Evolutionary conservation across 352 stramenopile genomes (phyloP).

Genomic region (Pseudoperonospora humuli): DNA sequence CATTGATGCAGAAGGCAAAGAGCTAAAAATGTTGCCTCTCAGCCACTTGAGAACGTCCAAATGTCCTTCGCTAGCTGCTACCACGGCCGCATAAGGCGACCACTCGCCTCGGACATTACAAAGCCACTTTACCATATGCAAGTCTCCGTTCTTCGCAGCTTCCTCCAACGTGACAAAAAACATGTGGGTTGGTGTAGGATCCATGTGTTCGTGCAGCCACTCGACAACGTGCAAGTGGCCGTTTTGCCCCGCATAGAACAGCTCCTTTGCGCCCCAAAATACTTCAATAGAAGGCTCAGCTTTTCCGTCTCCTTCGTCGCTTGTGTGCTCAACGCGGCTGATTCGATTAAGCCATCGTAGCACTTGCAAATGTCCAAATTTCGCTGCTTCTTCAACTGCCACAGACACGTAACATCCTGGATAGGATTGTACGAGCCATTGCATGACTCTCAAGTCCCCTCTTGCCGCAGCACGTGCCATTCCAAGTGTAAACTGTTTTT

Average conservation of each 20-base stretch:
- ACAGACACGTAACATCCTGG: constrained; percentile 26
- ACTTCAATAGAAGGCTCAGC: constrained; percentile 3
- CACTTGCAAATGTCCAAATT: constrained; percentile 25
- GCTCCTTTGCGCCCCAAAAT: constrained; percentile 29
- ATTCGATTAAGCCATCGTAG: constrained; percentile 26
- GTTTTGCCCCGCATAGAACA: constrained; percentile 30
- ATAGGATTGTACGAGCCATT: constrained; percentile 23
- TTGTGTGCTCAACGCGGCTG: constrained; percentile 5
- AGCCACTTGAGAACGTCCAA: constrained; percentile 30
- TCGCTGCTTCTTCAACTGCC: constrained; percentile 24
- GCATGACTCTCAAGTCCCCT: constrained; percentile 24
- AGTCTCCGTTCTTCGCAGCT: constrained; percentile 27
- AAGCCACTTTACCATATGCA: constrained; percentile 30
- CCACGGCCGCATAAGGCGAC: constrained; percentile 25
- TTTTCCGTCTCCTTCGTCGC: constrained; percentile 1
- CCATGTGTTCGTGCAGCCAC: constrained; percentile 31
- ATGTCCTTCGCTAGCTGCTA: constrained; percentile 26
- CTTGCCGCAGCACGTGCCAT: constrained; percentile 21
- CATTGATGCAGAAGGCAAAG: constrained; percentile 18
- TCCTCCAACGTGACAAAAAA: constrained; percentile 37
- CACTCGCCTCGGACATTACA: constrained; percentile 25
- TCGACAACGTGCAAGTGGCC: constrained; percentile 26
- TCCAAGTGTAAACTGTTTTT: constrained; percentile 22
- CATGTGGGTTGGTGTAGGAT: constrained; percentile 28
- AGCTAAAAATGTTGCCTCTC: constrained; percentile 18